Evolutionary conservation across 495 filamentous ascomycete genomes (phyloP), one percentile per base, ranked within the genome.

Genomic region (Astrothelium subdiscretum): DNA sequence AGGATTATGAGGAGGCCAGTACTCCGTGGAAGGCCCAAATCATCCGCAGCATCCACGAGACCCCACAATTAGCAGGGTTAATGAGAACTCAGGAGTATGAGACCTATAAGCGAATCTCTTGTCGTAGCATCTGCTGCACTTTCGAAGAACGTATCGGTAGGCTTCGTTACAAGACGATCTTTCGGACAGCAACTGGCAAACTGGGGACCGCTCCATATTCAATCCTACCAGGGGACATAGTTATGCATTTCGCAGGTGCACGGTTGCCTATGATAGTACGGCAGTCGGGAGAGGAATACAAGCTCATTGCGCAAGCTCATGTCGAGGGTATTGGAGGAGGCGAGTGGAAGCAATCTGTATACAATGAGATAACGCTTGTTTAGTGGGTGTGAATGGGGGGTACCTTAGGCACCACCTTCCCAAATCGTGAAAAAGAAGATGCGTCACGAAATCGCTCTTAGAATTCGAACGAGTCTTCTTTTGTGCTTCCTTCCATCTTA

Each of bases 101-200:
- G 12, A 29, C 29, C n/a, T 31, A 26, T 22, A 58, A 31, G 15
- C 31, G 58, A 20, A 32, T 32, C n/a, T 24, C 27, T 22, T 13
- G 31, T 13, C 5, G 6, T 18, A 35, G 12, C 18, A 48, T 20
- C n/a, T 32, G 58, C 32, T 3, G 58, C n/a, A 12, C n/a, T 18
- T 32, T 38, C 31, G 4, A 59, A 22, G 2, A 59, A 3, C 58
- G 27, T 38, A 35, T 59, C 31, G 43, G 20, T 5, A 48, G 43
- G 58, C 31, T 59, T 38, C 10, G 4, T 35, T 38, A 59, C 58
- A 32, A 59, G 58, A 59, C 58, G 11, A 18, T 59, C n/a, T 32
- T 59, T 38, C 15, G 31, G 27, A 59, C 58, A 3, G 58, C 26
- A 2, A 35, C 58, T 32, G 58, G 58, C 12, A 59, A 6, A 38